Evolutionary conservation across 2,329 filamentous ascomycete genomes (phyloP), one percentile per base, ranked within the genome.

Genomic region (Verticillium nonalfalfae): DNA sequence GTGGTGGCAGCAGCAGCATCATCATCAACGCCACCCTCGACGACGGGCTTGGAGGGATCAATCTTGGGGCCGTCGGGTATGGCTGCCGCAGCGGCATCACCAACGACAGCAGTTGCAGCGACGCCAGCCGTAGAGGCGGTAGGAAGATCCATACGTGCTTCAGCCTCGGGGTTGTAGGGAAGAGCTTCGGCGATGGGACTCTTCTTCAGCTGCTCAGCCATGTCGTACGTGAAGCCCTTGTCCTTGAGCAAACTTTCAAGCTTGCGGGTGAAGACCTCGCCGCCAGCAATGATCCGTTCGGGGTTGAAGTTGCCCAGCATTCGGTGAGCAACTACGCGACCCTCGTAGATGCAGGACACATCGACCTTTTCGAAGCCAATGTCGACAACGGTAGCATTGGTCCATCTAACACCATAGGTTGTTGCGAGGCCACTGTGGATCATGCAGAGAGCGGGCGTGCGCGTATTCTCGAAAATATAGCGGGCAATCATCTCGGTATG

Each of bases 391-490:
- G 92, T 95, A 69, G 95, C 89, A 68, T 86, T 92, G 36, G 88
- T 83, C 79, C 81, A 83, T 72, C 85, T 86, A 35, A 93, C 83
- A 11, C 92, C 93, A 71, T 96, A 98, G 61, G 95, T 89, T 1
- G 92, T 90, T 33, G 95, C 93, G 56, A 96, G 78, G 3, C 91
- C 93, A 68, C 92, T 90, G 75, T 98, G 91, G 79, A 99, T 89
- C 65, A 98, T 83, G 68, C 90, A 93, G 59, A 99, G 90, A 0
- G 91, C 93, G 0, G 95, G 95, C 0, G 92, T 95, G 78, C 94
- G 95, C 72, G 96, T 97, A 76, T 95, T 96, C 76, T 99, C 95
- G 70, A 99, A 99, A 66, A 98, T 86, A 79, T 97, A 99, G 65
- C 95, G 91, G 14, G 93, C 90, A 66, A 99, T 88, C 45, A 85